Conservation (phyloP, 164 flowering plant genomes). For the Chimonanthus salicifolius region DNA sequence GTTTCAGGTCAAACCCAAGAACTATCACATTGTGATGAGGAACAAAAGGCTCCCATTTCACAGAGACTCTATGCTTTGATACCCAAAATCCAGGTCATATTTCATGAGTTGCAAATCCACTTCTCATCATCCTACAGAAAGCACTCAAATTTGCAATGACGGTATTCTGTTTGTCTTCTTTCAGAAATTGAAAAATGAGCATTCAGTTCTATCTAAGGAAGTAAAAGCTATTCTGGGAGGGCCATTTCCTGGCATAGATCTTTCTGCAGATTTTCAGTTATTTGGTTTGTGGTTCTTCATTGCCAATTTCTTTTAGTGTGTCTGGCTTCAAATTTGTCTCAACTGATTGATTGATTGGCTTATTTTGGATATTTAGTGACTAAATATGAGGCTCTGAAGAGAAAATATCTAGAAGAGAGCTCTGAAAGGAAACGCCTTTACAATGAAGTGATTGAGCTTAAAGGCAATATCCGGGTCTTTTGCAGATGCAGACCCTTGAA, state of each 20-base stretch:
- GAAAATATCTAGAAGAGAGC: conserved; percentile 53
- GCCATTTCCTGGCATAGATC: conserved; percentile 42
- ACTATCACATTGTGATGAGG: conserved; percentile 12
- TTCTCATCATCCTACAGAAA: not conserved
- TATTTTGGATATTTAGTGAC: conserved; percentile 29
- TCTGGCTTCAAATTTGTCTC: not conserved
- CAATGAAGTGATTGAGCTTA: conserved; percentile 86
- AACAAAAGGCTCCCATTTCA: conserved; percentile 37
- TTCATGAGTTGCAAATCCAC: not conserved
- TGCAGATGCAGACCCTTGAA: conserved; percentile 86
- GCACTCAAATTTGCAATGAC: not conserved
- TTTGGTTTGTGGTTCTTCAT: conserved; percentile 39
- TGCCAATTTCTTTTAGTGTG: not conserved
- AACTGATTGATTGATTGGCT: not conserved
- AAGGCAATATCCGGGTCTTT: conserved; percentile 85
- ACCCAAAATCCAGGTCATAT: conserved; percentile 39
- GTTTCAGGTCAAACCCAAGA: conserved; percentile 2
- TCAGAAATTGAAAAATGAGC: conserved; percentile 54
- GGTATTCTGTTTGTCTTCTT: conserved; percentile 6
- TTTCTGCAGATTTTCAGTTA: conserved; percentile 29
- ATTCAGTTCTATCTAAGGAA: conserved; percentile 34
- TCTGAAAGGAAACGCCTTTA: conserved; percentile 60
- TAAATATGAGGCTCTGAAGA: conserved; percentile 42
- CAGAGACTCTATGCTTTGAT: conserved; percentile 40
- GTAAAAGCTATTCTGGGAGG: conserved; percentile 35